Conservation (phyloP, 768 basidiomycete species). For the Thelephora aurantiotincta region DNA sequence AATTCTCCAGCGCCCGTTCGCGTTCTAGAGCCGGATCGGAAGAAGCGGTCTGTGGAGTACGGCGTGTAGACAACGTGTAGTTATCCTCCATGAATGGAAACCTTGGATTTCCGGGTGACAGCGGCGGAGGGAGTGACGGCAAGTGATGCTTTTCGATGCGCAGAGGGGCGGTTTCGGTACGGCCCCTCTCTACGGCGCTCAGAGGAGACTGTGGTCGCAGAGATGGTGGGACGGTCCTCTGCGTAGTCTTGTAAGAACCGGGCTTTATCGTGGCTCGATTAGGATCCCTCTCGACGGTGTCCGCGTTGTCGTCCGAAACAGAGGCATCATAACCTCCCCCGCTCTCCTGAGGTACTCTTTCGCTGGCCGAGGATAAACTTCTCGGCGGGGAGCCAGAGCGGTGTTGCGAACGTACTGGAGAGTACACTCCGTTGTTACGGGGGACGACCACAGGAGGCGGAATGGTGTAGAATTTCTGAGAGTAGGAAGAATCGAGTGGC, state of each 20-base stretch:
- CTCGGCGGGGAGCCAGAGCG: constrained; percentile 47
- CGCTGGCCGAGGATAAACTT: constrained; percentile 60
- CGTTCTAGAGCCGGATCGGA: constrained; percentile 40
- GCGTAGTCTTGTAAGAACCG: constrained; percentile 19
- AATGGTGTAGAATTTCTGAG: constrained; percentile 23
- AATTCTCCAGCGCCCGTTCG: constrained; percentile 24
- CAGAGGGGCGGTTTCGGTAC: neutral
- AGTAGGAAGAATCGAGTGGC: constrained; percentile 20
- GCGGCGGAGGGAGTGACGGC: neutral
- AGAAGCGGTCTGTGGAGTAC: constrained; percentile 25
- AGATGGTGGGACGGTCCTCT: constrained; percentile 13
- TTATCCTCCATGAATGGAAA: constrained; percentile 6
- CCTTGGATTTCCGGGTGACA: constrained; percentile 1
- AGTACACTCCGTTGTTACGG: constrained; percentile 15
- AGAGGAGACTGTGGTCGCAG: constrained; percentile 5
- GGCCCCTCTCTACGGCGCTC: constrained; percentile 5
- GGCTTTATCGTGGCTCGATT: constrained; percentile 28
- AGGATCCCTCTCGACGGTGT: constrained; percentile 23
- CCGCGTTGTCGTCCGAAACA: constrained; percentile 40
- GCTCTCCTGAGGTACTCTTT: constrained; percentile 35
- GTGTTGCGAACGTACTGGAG: constrained; percentile 33
- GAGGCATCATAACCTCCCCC: constrained; percentile 57
- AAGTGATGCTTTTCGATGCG: constrained; percentile 1
- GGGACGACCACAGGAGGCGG: constrained; percentile 40
- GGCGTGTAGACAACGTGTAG: constrained; percentile 9